These are phyloP conservation scores for Schizochytrium sp. DNA, from an alignment of 108 stramenopile genomes.

Conservation along the genomic window DNA sequence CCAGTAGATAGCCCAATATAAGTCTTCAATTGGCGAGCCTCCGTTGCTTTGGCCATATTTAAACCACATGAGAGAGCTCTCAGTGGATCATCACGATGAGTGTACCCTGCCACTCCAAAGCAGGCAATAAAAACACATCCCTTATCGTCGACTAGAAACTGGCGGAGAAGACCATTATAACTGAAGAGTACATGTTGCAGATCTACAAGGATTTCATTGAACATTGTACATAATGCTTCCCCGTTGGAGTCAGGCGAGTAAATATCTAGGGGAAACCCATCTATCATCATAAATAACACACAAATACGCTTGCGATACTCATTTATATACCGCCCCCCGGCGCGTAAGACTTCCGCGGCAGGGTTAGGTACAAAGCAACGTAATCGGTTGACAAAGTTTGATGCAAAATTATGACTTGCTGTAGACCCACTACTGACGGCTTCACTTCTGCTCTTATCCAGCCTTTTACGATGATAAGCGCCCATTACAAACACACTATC, in stretches of 20 bases:
- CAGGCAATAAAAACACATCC: conserved; percentile 61
- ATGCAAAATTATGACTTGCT: background rate
- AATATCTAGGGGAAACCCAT: background rate
- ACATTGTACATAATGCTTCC: background rate
- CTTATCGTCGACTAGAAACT: conserved; percentile 69
- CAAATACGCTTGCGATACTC: conserved; percentile 55
- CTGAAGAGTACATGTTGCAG: conserved; percentile 4
- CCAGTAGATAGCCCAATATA: conserved; percentile 62
- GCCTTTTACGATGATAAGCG: too few species aligned
- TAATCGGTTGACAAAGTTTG: background rate
- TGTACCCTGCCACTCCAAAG: conserved; percentile 58
- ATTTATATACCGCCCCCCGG: background rate
- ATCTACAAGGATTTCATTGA: conserved; percentile 26
- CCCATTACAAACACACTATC: too few species aligned
- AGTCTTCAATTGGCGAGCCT: background rate
- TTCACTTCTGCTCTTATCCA: too few species aligned
- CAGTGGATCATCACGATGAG: conserved; percentile 10
- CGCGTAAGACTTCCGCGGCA: conserved; percentile 15
- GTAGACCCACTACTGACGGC: too few species aligned
- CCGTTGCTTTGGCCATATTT: background rate
- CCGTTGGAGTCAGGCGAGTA: conserved; percentile 17
- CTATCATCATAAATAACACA: conserved; percentile 51
- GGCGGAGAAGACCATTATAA: conserved; percentile 59
- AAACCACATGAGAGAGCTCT: conserved; percentile 52
- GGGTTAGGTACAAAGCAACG: conserved; percentile 18